Evolutionary conservation across 2,329 filamentous ascomycete genomes (phyloP).

Genomic region (Monilinia aucupariae): DNA sequence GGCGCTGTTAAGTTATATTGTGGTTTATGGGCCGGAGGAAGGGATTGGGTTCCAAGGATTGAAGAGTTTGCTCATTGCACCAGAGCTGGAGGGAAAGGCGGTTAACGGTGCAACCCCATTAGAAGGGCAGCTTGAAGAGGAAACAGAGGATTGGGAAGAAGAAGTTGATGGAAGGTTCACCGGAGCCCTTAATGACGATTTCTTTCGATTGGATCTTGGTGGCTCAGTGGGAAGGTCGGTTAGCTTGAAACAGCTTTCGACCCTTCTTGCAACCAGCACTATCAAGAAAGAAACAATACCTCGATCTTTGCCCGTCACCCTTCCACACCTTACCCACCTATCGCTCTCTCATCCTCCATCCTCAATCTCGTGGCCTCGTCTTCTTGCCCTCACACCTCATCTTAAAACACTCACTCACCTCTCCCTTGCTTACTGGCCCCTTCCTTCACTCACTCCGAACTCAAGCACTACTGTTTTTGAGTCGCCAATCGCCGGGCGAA

Average conservation of each 20-base stretch:
- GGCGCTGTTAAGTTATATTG: conserved; percentile 48
- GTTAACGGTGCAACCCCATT: not conserved
- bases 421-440: conserved; percentile 57
- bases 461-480: conserved; percentile 45
- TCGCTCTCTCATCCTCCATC: conserved; percentile 45
- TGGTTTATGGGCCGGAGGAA: conserved; percentile 39
- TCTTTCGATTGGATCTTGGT: conserved; percentile 51
- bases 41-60: conserved; percentile 49
- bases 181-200: conserved; percentile 40
- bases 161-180: conserved; percentile 10
- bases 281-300: conserved; percentile 20
- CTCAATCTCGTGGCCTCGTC: conserved; percentile 52
- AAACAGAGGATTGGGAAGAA: conserved; percentile 28
- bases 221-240: conserved; percentile 48
- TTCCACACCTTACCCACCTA: conserved; percentile 56
- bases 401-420: conserved; percentile 54
- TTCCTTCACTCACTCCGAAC: conserved; percentile 52
- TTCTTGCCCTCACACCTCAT: conserved; percentile 49
- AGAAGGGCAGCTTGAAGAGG: not conserved
- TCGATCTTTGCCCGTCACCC: conserved; percentile 22
- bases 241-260: conserved; percentile 46
- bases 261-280: conserved; percentile 5
- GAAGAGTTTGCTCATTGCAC: conserved; percentile 41
- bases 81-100: conserved; percentile 11
- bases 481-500: conserved; percentile 37